phyloP scores from a whole-genome alignment of 805 yeast species.

The Komagataella kurtzmanii region DNA sequence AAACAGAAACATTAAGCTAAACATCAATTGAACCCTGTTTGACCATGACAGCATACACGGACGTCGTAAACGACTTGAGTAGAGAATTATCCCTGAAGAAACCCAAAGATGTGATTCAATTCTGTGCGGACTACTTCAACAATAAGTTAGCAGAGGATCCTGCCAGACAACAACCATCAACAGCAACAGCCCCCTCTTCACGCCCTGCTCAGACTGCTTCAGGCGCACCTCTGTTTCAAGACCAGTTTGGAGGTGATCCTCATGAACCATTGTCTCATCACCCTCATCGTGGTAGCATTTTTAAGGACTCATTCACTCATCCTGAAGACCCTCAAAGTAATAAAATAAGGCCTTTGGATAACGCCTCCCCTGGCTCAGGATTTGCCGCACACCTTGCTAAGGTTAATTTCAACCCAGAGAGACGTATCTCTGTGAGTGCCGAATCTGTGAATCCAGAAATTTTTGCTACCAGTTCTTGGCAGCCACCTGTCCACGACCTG shows the following conservation, averaged over 20 bases:
- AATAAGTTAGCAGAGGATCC: constrained; percentile 48
- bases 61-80: constrained; percentile 33
- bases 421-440: constrained; percentile 86
- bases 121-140: constrained; percentile 63
- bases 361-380: constrained; percentile 11
- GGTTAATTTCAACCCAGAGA: constrained; percentile 54
- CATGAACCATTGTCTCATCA: constrained; percentile 15
- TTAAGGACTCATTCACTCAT: constrained; percentile 2
- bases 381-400: constrained; percentile 16
- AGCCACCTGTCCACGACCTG: constrained; percentile 56
- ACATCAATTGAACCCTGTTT: background rate
- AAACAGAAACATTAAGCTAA: background rate
- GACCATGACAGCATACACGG: background rate
- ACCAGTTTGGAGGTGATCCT: constrained; percentile 43
- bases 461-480: constrained; percentile 56
- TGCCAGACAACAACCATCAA: constrained; percentile 2
- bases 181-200: constrained; percentile 35
- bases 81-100: constrained; percentile 37
- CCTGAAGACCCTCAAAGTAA: constrained; percentile 7
- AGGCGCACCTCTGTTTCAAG: constrained; percentile 36
- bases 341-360: constrained; percentile 9
- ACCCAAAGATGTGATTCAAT: constrained; percentile 61
- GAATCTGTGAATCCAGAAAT: constrained; percentile 73
- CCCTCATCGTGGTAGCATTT: constrained; percentile 6
- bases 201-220: constrained; percentile 28